Percentiles rank a stretch among this genome's conserved stretches.
Conservation (phyloP, 1,139 yeast genomes). For the Yamadazyma friedrichii region DNA sequence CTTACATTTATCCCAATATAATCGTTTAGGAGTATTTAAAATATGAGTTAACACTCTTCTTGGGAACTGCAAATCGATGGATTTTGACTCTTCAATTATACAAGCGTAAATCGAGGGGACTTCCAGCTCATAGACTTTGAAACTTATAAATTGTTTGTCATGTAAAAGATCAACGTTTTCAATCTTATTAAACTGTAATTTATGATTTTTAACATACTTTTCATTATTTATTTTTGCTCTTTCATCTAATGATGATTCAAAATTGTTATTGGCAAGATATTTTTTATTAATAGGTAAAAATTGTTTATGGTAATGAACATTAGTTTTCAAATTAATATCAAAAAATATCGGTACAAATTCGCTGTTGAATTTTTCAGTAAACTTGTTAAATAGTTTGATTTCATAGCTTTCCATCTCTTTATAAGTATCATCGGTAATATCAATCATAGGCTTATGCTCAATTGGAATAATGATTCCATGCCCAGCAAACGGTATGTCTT, state of each 20-base stretch:
- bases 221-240: constrained; percentile 50
- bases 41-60: constrained; percentile 68
- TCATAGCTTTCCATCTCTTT: constrained; percentile 40
- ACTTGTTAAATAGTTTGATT: constrained; percentile 45
- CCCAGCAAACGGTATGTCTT: constrained; percentile 59
- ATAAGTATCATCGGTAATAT: constrained; percentile 19
- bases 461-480: constrained; percentile 86
- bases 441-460: constrained; percentile 59
- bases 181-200: constrained; percentile 38
- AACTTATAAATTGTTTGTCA: constrained; percentile 37
- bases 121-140: constrained; percentile 27
- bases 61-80: constrained; percentile 74
- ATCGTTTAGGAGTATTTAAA: constrained; percentile 57
- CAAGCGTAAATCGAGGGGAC: constrained; percentile 21
- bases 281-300: constrained; percentile 55
- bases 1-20: constrained; percentile 71
- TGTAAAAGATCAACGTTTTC: constrained; percentile 25
- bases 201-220: constrained; percentile 42
- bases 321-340: constrained; percentile 55
- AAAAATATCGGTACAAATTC: constrained; percentile 52
- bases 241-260: constrained; percentile 35
- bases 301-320: constrained; percentile 68
- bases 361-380: constrained; percentile 26
- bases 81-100: constrained; percentile 22
- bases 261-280: constrained; percentile 26